Percentiles rank a stretch among this genome's conserved stretches.
Conservation (phyloP, 179 eudicot genomes). For the Nepenthes alata region DNA sequence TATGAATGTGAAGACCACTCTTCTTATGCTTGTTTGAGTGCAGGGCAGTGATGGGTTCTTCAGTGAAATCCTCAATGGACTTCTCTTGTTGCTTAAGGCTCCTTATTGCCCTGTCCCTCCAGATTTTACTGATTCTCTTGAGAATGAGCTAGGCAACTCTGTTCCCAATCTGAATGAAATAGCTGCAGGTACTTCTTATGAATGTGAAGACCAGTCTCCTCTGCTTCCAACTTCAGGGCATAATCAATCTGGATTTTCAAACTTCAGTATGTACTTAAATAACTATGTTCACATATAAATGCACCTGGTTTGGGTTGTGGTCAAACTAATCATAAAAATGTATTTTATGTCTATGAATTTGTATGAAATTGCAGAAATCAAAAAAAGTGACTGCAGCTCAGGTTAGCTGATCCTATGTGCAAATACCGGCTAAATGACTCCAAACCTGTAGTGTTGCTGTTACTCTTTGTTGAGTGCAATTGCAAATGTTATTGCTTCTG, state of each 20-base stretch:
- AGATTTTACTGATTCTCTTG: slow-evolving; percentile 32
- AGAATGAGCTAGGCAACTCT: slow-evolving; percentile 17
- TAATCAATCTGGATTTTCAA: slow-evolving; percentile 25
- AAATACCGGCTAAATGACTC: slow-evolving; percentile 5
- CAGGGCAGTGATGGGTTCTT: slow-evolving; percentile 99
- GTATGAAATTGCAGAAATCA: slow-evolving; percentile 33
- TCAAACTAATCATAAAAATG: slow-evolving; percentile 1
- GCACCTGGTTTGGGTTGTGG: slow-evolving; percentile 8
- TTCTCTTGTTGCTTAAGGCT: slow-evolving; percentile 64
- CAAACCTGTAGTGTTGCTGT: background rate
- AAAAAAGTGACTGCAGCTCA: slow-evolving; percentile 18
- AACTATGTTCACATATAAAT: slow-evolving; percentile 1
- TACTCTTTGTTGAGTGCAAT: background rate
- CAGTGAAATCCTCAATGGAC: slow-evolving; percentile 86
- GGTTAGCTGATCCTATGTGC: slow-evolving; percentile 25
- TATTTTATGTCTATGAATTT: slow-evolving; percentile 17
- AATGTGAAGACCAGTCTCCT: slow-evolving; percentile 45
- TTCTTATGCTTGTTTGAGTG: slow-evolving; percentile 15
- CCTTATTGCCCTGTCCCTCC: slow-evolving; percentile 65
- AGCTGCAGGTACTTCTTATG: slow-evolving; percentile 24
- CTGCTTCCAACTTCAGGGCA: slow-evolving; percentile 35
- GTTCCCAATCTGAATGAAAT: slow-evolving; percentile 29
- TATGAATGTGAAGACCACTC: slow-evolving; percentile 34
- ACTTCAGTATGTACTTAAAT: slow-evolving; percentile 38
- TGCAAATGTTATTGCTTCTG: background rate